phyloP scores from a whole-genome alignment of 306 rosid species.

The Fragaria nilgerrensis region DNA sequence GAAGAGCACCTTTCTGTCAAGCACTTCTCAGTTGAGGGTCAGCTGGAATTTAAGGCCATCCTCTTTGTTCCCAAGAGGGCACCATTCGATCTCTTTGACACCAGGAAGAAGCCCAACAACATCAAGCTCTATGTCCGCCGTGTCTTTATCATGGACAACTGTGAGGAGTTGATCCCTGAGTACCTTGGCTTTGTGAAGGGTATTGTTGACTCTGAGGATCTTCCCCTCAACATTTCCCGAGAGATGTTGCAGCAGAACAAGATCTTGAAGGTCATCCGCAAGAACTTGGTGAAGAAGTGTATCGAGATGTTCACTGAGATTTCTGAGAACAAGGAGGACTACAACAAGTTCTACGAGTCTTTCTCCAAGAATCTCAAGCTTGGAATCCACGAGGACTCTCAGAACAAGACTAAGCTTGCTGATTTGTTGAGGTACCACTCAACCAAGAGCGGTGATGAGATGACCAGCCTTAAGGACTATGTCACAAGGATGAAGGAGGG shows the following conservation, averaged over 20 bases:
- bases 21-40: conserved; percentile 98
- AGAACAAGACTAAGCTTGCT: conserved; percentile 77
- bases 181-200: conserved; percentile 85
- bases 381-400: conserved; percentile 84
- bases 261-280: conserved; percentile 84
- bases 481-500: conserved; percentile 99
- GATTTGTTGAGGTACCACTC: conserved; percentile 85
- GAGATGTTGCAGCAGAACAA: conserved; percentile 92
- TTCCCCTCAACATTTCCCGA: conserved; percentile 85
- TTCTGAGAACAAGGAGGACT: conserved; percentile 96
- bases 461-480: conserved; percentile 90
- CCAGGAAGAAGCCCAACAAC: conserved; percentile 92
- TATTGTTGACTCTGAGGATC: conserved; percentile 96
- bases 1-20: conserved; percentile 88
- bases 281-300: conserved; percentile 89
- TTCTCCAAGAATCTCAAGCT: conserved; percentile 89
- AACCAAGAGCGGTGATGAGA: conserved; percentile 84
- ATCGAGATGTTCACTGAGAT: conserved; percentile 80
- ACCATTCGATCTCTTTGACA: conserved; percentile 89
- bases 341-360: conserved; percentile 82
- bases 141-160: conserved; percentile 95
- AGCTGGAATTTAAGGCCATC: conserved; percentile 87
- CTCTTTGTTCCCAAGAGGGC: conserved; percentile 95
- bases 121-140: conserved; percentile 85
- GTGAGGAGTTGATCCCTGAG: conserved; percentile 94